Evolutionary conservation across 2,329 filamentous ascomycete genomes (phyloP), one percentile per base, ranked within the genome.

Genomic region (Aspergillus aculeatus): DNA sequence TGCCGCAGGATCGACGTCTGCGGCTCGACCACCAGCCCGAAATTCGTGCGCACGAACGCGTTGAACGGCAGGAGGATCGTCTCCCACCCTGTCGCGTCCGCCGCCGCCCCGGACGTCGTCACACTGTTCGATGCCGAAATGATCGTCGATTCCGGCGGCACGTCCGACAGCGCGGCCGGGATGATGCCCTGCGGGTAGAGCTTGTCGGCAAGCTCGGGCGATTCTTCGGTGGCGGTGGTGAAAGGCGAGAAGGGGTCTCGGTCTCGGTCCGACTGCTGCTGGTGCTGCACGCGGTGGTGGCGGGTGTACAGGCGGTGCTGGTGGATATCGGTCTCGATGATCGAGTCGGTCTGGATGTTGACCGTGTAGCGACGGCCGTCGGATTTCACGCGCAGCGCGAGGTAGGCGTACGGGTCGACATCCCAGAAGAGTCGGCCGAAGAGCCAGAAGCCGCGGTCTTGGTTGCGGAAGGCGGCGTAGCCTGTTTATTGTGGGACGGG

Each of bases 291-390:
- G 21, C 72, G 73, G 63, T 81, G 78, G 52, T 80, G 75, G 53
- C 72, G 74, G 16, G 78, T 80, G 66, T 81, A 96, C 4, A 99
- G 78, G 53, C 95, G 83, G 76, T 99, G 95, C 75, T 99, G 95
- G 75, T 98, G 95, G 64, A 99, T 82, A 74, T 99, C 95, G n/a
- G 92, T 94, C 11, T 92, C 90, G 51, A 96, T 91, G 57, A 99
- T 88, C 1, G 90, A 91, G 72, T 99, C 94, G 3, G 93, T 96
- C 80, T 98, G 95, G 16, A 99, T 81, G 76, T 99, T 99, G 70
- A 99, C 86, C 59, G 96, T 91, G 80, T 98, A 99, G 69, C 91
- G 89, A 60, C 95, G 84, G 16, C 92, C 93, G 72, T 98, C 95
- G 3, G 91, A 94, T 75, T 92, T 95, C 68, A 99, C 83, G 14